Base-by-base conservation (phyloP, 192 early-diverging fungal genomes). In the Entomortierella lignicola region DNA sequence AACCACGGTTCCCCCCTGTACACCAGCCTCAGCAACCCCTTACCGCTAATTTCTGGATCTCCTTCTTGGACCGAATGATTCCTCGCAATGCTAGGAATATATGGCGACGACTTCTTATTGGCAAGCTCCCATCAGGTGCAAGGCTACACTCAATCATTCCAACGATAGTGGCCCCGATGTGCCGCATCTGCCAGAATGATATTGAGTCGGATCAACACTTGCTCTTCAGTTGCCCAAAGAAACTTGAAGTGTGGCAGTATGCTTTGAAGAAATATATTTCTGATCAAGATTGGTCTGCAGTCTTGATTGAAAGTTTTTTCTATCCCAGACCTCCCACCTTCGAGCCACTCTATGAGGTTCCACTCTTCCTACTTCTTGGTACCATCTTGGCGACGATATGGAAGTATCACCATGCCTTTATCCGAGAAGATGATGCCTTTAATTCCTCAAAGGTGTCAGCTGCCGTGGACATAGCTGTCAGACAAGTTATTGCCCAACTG, bases 141-240 rank as follows among this genome's bases (percentile, higher is more conserved):
- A 15, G 53, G 6, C 53, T 55, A 4, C 53, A 55, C 27, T 2
- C 53, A 2, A 23, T 55, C 15, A 55, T 55, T 12, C 53, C 25
- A 1, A 25, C n/a, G 3, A 30, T 27, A 25, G n/a, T 55, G 12
- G 53, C 10, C 4, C 53, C 25, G 3, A 10, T 27, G 13, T 55
- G 53, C 53, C 53, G 53, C 53, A 29, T 55, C n/a, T 55, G 53
- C 27, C 11, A 30, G 26, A 29, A 25, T 55, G 53, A 12, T 23
- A 25, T 29, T 2, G 53, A 55, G 8, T 23, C 53, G 25, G 53
- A 55, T n/a, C 53, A 30, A 26, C 53, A 55, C 53, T 25, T 55
- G 20, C 53, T 55, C 27, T 55, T 55, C 53, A 55, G 53, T 25
- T 55, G 53, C 29, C 13, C 53, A 3, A 55, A 39, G 56, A 58